Base-by-base conservation (phyloP, 2,329 filamentous ascomycete species). In the Fusarium pseudoanthophilum region DNA sequence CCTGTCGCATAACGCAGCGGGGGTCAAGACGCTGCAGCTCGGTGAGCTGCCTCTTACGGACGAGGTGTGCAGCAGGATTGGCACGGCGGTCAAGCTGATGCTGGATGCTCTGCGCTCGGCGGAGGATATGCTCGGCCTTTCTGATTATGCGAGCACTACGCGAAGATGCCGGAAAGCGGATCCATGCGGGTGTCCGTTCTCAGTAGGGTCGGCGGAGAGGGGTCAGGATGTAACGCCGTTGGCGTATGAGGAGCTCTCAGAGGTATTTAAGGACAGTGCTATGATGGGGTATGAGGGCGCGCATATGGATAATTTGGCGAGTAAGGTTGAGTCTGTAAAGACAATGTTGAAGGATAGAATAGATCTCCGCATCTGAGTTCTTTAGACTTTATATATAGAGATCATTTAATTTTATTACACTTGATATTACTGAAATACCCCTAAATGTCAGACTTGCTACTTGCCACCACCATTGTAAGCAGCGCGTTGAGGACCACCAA, bases 401-500 rank as follows among this genome's bases (percentile, higher is more conserved):
- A 51, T 20, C 5, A 5, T 24, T 14, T 14, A 20, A 32, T 24
- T 14, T 14, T 36, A 18, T 36, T 36, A 10, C 9, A 18, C 34
- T 18, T 18, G 16, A 36, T 36, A 10, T 18, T 18, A 36, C 34
- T 36, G 34, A 36, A 36, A 4, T 36, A 8, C 34, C 4, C 34
- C 34, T 36, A 9, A 18, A 16, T 36, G 34, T 36, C 34, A 36
- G 4, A 18, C 8, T 18, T 6, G 8, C 37, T 57, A 72, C 15
- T 42, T 39, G 4, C 70, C 67, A 56, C 28, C 20, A 8, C 24
- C 69, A 30, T 72, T 72, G 7, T 72, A 73, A 5, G 65, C 56
- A 26, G 61, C 16, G 6, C 30, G 52, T 21, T 69, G 45, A 7
- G 18, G 15, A 28, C 64, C 62, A 2, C 57, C 64, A 2, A 30